Evolutionary conservation across 164 flowering plant genomes (phyloP), one percentile per base, ranked within the genome.

Genomic region (Magnolia changhungtana): DNA sequence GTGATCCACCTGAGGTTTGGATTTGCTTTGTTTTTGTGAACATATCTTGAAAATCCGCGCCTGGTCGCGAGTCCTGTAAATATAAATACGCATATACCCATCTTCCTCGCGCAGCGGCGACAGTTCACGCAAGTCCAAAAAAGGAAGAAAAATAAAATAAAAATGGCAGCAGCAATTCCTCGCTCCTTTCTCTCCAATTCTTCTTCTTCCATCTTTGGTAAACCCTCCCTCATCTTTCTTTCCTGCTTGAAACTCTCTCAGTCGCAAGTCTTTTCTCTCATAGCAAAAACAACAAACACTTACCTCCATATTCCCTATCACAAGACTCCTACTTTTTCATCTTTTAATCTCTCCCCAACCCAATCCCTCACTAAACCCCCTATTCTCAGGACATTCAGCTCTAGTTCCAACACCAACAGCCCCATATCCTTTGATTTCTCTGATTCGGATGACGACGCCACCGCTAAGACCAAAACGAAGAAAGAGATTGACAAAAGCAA

Each of bases 371-470:
- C 24, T 9, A 51, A 7, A 20, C 23, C 18, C 8, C 52, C 63
- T 16, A 21, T 27, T 72, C 51, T 52, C 24, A 67, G 76, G 63
- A 68, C 63, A 49, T 76, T 63, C 51, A 8, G 72, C 79, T 78
- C 75, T 49, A 27, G 70, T 52, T 14, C 70, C 58, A 63, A 73
- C 83, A 81, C 88, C 74, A 88, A 83, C 73, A 83, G 81, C 71
- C 83, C 86, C 50, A 58, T 19, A 19, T 23, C 75, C 50, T 88
- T 89, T 83, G 51, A 83, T 66, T 86, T 82, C 76, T 74, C 88
- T 61, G 90, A 89, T 51, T 80, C 86, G 31, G 90, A 88, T 2
- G 73, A 67, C 8, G 83, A 79, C n/a, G 67, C 29, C 1, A 58
- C n/a, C 76, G 37, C 8, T 69, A 68, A 49, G 21, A 21, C 52